Base-by-base conservation (phyloP, 2,329 filamentous ascomycete species). In the Fusarium hainanense region DNA sequence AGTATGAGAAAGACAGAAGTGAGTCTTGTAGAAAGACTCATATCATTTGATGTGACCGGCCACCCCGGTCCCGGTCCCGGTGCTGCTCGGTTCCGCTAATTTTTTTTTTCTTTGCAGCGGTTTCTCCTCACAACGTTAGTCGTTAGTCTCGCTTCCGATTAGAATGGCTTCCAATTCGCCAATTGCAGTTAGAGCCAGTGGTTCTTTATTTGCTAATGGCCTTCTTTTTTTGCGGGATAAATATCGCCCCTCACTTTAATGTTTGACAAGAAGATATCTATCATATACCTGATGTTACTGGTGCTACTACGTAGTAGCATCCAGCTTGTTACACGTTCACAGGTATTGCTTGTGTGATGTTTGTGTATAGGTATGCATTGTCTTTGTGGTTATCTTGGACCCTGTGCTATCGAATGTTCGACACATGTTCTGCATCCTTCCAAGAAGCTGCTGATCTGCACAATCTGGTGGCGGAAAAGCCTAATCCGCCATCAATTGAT, bases 401-500 rank as follows among this genome's bases (percentile, higher is more conserved):
- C 58, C 27, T 51, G 50, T 55, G 55, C 37, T n/a, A 61, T 73
- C 73, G 70, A 74, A 71, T 71, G 68, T 75, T 74, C 62, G 56
- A 56, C 43, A 58, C 60, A 42, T 67, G 60, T 72, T 74, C 69
- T 61, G 28, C 49, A 49, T 47, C 30, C 32, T 56, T 54, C 58
- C 32, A 41, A 63, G 20, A 68, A 32, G 54, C 34, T 25, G 63
- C 30, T 40, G 12, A 65, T 66, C 65, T 62, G 41, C 42, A 68
- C 52, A 23, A 59, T 46, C 40, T 46, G 11, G 44, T 69, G 64
- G 63, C 63, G 58, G 58, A 54, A 63, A 63, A 63, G 44, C 49
- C 62, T 66, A 61, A 50, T 10, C 42, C 42, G 21, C 49, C 27
- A 46, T 28, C 51, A 30, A 30, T 44, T 37, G 7, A 50, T 49